Evolutionary conservation across 306 rosid species (phyloP), one percentile per base, ranked within the genome.

Genomic region (Vigna angularis): DNA sequence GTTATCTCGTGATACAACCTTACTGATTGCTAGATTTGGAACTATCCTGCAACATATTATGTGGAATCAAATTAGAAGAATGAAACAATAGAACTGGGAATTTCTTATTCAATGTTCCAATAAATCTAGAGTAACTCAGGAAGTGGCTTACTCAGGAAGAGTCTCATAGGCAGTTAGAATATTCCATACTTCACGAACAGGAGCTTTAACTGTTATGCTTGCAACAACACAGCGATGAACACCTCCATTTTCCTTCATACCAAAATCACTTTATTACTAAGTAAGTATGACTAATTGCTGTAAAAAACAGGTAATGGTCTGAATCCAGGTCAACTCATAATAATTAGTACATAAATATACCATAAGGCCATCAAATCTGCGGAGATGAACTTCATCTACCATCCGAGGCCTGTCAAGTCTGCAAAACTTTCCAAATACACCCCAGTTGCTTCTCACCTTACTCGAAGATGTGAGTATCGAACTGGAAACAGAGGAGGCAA

Each of bases 331-430:
- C 63, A 81, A 52, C 66, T 30, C 34, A 62, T 36, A 70, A 72
- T 28, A 82, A 72, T 70, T 6, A 70, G 81, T 42, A 61, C 62
- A 20, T 75, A 58, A 16, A 50, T 28, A 73, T 90, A 93, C 98
- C 96, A 91, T 57, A 85, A 93, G 91, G 66, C 93, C 97, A 61
- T 93, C 98, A 32, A 88, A 93, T 91, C 94, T 87, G 66, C 98
- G 97, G 83, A 93, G 98, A 82, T 93, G 97, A 88, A 93, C 94
- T 85, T 93, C 98, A 83, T 89, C 97, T 70, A 91, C 98, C 87
- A 88, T 64, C 77, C 91, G 76, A 81, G 90, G 90, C 74, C 66
- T 85, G 75, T 91, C 93, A 83, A 89, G 94, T 65, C 91, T 81
- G 89, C 93, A 91, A 34, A 85, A 85, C 83, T 93, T 93, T 82